These are phyloP conservation scores for Globisporangium abappressorium DNA, from an alignment of 352 stramenopile species.

Conservation along the genomic window DNA sequence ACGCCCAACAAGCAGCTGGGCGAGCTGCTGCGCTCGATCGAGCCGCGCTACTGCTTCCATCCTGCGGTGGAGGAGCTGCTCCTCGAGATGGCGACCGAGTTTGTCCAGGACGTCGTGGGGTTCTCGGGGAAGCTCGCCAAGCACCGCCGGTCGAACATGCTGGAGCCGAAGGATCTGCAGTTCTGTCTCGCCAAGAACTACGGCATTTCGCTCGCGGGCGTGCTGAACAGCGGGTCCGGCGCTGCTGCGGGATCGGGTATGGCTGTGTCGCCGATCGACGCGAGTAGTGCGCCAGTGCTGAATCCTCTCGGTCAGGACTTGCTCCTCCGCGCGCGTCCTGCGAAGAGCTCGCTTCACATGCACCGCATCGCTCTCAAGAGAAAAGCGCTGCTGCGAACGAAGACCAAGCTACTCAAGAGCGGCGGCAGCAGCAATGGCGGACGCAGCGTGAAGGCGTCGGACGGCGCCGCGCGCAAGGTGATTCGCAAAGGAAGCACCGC, in stretches of 20 bases:
- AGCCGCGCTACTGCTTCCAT: constrained; percentile 73
- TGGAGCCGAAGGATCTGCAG: constrained; percentile 76
- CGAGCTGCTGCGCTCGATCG: constrained; percentile 65
- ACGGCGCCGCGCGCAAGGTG: constrained; percentile 36
- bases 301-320: constrained; percentile 59
- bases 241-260: neutral
- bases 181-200: constrained; percentile 86
- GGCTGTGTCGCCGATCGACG: neutral
- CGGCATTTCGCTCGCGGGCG: constrained; percentile 73
- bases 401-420: constrained; percentile 52
- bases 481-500: constrained; percentile 48
- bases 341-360: constrained; percentile 82
- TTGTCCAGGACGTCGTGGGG: constrained; percentile 71
- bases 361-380: constrained; percentile 77
- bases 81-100: constrained; percentile 80
- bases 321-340: constrained; percentile 47
- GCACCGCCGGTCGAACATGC: constrained; percentile 67
- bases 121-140: constrained; percentile 68
- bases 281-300: constrained; percentile 18
- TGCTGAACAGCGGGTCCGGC: constrained; percentile 23
- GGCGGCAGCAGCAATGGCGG: constrained; percentile 22
- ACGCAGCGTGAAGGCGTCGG: constrained; percentile 30
- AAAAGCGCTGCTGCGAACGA: constrained; percentile 56
- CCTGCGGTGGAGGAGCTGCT: constrained; percentile 78
- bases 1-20: constrained; percentile 68